These are phyloP conservation scores for Colletotrichum cereale DNA, from an alignment of 2,329 filamentous ascomycete species.

Conservation along the genomic window DNA sequence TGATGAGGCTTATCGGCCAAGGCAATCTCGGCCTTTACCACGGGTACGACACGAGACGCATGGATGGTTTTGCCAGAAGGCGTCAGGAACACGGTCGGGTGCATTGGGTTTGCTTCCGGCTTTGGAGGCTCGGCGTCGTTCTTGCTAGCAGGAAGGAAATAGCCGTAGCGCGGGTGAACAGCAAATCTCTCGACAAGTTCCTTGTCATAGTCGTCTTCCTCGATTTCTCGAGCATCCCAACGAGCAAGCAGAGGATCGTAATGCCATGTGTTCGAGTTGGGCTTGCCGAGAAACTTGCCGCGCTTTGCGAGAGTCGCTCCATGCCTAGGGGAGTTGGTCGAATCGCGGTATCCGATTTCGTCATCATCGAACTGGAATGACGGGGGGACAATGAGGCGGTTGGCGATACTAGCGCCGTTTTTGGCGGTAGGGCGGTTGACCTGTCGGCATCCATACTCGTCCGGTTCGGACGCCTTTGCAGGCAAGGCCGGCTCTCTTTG, in stretches of 20 bases:
- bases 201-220: constrained; percentile 64
- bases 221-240: constrained; percentile 64
- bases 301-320: constrained; percentile 65
- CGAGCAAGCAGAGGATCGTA: constrained; percentile 66
- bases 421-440: constrained; percentile 56
- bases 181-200: constrained; percentile 61
- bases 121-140: constrained; percentile 58
- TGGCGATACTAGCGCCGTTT: constrained; percentile 56
- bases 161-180: constrained; percentile 66
- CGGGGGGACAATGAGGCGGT: constrained; percentile 66
- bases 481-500: constrained; percentile 46
- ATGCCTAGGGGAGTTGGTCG: constrained; percentile 66
- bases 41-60: constrained; percentile 56
- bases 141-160: constrained; percentile 62
- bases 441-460: constrained; percentile 65
- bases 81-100: constrained; percentile 63
- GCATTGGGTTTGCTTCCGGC: constrained; percentile 58
- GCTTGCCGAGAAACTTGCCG: constrained; percentile 65
- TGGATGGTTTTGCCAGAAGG: constrained; percentile 62
- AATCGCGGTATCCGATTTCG: constrained; percentile 72
- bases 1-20: constrained; percentile 30
- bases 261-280: constrained; percentile 66
- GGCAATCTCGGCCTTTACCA: constrained; percentile 44
- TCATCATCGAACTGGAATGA: constrained; percentile 62
- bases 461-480: constrained; percentile 56